Base-by-base conservation (phyloP, 108 stramenopile species). In the Chaetoceros tenuissimus region DNA sequence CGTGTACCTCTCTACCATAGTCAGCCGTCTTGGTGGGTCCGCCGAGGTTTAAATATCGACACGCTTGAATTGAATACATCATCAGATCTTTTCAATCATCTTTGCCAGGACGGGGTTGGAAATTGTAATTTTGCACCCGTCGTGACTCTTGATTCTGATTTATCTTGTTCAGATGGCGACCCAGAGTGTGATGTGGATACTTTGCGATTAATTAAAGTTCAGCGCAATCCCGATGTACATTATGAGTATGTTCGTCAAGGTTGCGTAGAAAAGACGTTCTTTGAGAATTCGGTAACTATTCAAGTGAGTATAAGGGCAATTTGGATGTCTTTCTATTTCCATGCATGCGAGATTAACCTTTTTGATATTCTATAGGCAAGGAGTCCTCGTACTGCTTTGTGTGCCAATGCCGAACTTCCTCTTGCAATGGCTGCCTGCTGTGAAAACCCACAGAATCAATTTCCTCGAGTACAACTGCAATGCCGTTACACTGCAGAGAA, bases 181-280 rank as follows among this genome's bases (percentile, higher is more conserved):
- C 22, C 31, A 8, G 84, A 82, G 56, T 89, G 83, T 47, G 55
- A 62, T 27, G 63, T 82, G 23, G 77, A 85, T 28, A 75, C 70
- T 29, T n/a, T 79, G 24, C 67, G 82, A 29, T 65, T 75, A 10
- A 69, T 89, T 5, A 34, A 78, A 59, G 75, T 82, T 0, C 63
- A 50, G 17, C 30, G 3, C n/a, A 69, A 53, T 3, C 60, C 50
- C 3, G 77, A 69, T 17, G 57, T 80, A 10, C 63, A 67, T 56
- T 88, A 71, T 51, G 86, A 88, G 56, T 88, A 78, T 63, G 60
- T 82, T 21, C 66, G 67, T 10, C 68, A 71, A 10, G 59, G 76
- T 3, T 84, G 82, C 70, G 80, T 82, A 3, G 52, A 82, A 16
- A 74, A 76, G 45, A 68, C 60, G 8, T 84, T 84, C 49, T 81